Conservation (phyloP, 208 protist genomes). For the Leishmania martiniquensis region DNA sequence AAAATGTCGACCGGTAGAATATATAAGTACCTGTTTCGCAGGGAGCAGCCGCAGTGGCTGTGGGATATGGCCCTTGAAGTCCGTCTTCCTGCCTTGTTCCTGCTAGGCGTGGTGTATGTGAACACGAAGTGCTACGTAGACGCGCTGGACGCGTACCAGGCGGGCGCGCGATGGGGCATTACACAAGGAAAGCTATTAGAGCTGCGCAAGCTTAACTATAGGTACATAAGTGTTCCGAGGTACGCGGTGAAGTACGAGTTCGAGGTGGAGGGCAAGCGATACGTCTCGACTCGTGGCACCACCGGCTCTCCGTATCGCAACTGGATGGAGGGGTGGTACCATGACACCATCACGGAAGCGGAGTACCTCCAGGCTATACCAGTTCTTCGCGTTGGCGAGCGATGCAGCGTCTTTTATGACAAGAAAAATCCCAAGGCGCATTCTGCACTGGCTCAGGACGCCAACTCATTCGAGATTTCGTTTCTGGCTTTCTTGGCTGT, state of each 20-base stretch:
- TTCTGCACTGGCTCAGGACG: constrained; percentile 83
- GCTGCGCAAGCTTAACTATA: constrained; percentile 87
- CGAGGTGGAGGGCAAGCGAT: constrained; percentile 81
- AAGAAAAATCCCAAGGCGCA: constrained; percentile 74
- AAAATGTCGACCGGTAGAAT: constrained; percentile 69
- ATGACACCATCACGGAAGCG: constrained; percentile 89
- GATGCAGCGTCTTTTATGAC: constrained; percentile 87
- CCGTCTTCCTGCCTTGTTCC: constrained; percentile 71
- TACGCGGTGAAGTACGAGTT: constrained; percentile 89
- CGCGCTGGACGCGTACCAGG: constrained; percentile 66
- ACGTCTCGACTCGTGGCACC: constrained; percentile 78
- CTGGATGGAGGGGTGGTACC: constrained; percentile 81
- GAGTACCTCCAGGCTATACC: constrained; percentile 91
- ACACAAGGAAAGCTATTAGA: constrained; percentile 79
- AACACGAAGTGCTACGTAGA: constrained; percentile 88
- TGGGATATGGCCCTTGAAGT: constrained; percentile 89
- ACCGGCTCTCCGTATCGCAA: constrained; percentile 84
- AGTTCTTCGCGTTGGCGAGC: constrained; percentile 77
- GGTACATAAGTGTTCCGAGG: constrained; percentile 83
- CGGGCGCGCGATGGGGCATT: constrained; percentile 71
- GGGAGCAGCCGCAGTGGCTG: constrained; percentile 84
- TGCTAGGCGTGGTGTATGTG: constrained; percentile 65
- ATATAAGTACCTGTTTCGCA: constrained; percentile 70
- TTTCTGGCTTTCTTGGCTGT: constrained; percentile 75
- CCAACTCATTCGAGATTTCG: constrained; percentile 90